Evolutionary conservation across 2,329 filamentous ascomycete genomes (phyloP).

Genomic region (Diaporthe sp.): DNA sequence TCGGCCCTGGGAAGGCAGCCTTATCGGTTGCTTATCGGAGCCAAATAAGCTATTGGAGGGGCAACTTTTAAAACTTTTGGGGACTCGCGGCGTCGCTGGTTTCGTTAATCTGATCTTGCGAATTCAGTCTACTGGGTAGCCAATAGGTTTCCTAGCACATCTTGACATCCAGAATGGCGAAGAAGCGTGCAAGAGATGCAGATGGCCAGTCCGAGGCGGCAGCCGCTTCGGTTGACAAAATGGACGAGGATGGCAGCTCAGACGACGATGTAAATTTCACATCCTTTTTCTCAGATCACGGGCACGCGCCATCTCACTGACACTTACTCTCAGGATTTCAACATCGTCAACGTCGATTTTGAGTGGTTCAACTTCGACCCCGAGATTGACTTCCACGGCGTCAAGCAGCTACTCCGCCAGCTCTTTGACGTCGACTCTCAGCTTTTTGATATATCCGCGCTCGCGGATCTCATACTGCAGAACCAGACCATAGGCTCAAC

Average conservation of each 20-base stretch:
- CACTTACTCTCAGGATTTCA: conserved; percentile 75
- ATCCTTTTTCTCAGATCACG: conserved; percentile 31
- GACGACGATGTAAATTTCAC: conserved; percentile 63
- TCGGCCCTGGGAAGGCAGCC: background rate
- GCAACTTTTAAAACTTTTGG: conserved; percentile 38
- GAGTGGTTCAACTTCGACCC: conserved; percentile 98
- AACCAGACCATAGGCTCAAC: conserved; percentile 93
- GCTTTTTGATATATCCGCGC: conserved; percentile 87
- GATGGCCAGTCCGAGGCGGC: conserved; percentile 46
- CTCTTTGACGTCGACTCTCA: conserved; percentile 90
- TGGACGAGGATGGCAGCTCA: conserved; percentile 62
- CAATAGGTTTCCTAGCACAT: background rate
- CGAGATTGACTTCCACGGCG: conserved; percentile 92
- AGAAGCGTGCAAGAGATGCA: conserved; percentile 54
- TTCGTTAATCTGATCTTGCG: background rate
- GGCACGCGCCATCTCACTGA: conserved; percentile 37
- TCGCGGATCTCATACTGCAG: conserved; percentile 87
- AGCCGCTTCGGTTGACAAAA: conserved; percentile 48
- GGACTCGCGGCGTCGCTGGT: background rate
- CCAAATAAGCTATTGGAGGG: conserved; percentile 36
- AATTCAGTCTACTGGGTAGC: background rate
- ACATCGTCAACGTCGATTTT: conserved; percentile 95
- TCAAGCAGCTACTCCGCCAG: conserved; percentile 90
- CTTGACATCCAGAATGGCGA: conserved; percentile 48
- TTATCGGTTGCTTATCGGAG: conserved; percentile 39